Conservation (phyloP, 306 rosid genomes). For the Erythrophleum fordii region DNA sequence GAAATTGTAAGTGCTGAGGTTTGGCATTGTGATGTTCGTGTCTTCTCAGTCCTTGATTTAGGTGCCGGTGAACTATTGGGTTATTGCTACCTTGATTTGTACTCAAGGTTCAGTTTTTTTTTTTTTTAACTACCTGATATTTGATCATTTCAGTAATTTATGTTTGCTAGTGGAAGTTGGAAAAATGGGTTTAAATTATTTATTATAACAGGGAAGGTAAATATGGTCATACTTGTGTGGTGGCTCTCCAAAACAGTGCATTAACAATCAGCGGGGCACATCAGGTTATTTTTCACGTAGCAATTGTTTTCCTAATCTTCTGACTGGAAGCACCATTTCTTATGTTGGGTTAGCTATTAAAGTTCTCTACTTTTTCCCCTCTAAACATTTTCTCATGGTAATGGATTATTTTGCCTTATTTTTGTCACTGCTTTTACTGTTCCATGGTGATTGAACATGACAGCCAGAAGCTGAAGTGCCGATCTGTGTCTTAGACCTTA, state of each 20-base stretch:
- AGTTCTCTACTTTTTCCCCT: conserved; percentile 4
- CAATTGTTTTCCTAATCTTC: conserved; percentile 14
- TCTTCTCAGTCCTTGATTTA: conserved; percentile 75
- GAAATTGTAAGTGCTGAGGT: conserved; percentile 79
- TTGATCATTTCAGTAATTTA: conserved; percentile 17
- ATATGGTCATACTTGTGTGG: conserved; percentile 80
- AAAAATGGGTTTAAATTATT: conserved; percentile 38
- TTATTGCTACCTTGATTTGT: conserved; percentile 86
- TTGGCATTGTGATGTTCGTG: conserved; percentile 86
- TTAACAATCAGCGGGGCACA: conserved; percentile 55
- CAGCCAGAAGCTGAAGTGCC: background rate
- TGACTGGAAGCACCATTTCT: conserved; percentile 23
- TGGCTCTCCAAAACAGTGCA: conserved; percentile 93
- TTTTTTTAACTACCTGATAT: conserved; percentile 12
- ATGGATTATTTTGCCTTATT: background rate
- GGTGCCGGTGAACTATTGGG: conserved; percentile 85
- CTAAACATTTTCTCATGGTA: background rate
- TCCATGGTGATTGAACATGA: background rate
- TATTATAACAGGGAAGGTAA: conserved; percentile 76
- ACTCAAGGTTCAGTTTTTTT: conserved; percentile 61
- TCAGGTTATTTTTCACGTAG: conserved; percentile 57
- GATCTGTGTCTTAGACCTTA: conserved; percentile 10
- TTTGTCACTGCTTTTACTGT: background rate
- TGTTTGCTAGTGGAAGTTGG: conserved; percentile 35
- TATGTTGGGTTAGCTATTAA: conserved; percentile 12